Evolutionary conservation across 495 filamentous ascomycete species (phyloP), one percentile per base, ranked within the genome.

Genomic region (Aspergillus kassunensis): DNA sequence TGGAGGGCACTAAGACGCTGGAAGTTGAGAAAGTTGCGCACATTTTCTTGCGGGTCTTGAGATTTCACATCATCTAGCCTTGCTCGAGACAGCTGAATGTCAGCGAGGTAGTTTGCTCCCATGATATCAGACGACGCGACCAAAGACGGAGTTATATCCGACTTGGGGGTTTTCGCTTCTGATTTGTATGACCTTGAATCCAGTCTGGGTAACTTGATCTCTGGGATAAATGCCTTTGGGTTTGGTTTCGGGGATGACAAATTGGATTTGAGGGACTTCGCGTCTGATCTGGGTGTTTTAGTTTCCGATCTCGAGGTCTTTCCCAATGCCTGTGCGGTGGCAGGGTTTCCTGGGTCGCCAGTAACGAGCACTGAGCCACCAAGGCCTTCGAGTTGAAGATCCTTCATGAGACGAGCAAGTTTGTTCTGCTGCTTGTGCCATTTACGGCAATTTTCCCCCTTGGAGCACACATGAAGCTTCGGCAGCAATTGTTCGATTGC

Each of bases 111-210:
- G 71, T 24, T 21, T 1, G 57, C 83, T 7, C 90, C 91, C 47
- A 96, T 77, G 2, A 89, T 75, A 69, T 96, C 92, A 6, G 91
- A 96, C 1, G 92, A 97, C 15, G 92, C 92, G 42, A 93, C 81
- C 2, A 96, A 70, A 7, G 92, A 96, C 1, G 88, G 89, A 0
- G 57, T 63, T 3, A 53, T 49, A 5, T 75, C 69, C 3, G 75
- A 76, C 4, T 60, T 68, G 2, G 70, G 67, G 0, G 54, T 46
- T 44, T 55, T 65, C 1, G 51, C 58, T 37, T 68, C 65, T 7
- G 64, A 66, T 7, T 57, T 56, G 24, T 61, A 61, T 34, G 41
- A 27, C 21, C 23, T 30, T 54, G 55, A 4, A 39, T 46, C 39
- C 54, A 11, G 46, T 46, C 73, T 68, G 23, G 84, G 82, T 11